Evolutionary conservation across 202 grass and related monocot genomes (phyloP).

Genomic region (Thinopyrum obtusiflorum): DNA sequence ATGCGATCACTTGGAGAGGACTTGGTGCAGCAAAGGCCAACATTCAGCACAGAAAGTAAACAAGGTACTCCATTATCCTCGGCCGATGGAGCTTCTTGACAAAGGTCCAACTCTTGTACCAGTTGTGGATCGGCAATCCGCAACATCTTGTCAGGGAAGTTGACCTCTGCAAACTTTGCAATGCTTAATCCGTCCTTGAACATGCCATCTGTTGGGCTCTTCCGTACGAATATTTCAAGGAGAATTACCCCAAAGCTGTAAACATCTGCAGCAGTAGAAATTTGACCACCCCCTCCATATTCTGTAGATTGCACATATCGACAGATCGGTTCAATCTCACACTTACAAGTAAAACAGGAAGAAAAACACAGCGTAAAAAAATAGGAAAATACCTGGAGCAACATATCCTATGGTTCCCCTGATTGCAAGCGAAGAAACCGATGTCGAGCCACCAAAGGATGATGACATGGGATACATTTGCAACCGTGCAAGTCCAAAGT

Average conservation of each 20-base stretch:
- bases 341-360: not conserved
- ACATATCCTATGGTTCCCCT: conserved; percentile 10
- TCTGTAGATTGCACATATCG: not conserved
- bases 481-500: not conserved
- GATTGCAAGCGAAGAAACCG: not conserved
- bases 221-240: not conserved
- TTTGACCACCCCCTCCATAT: not conserved
- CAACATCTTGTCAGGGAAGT: not conserved
- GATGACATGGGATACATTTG: not conserved
- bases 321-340: not conserved
- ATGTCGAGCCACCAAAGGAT: not conserved
- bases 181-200: not conserved
- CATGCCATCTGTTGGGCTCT: not conserved
- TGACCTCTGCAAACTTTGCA: not conserved
- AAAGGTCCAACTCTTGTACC: too few species aligned
- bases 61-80: not conserved
- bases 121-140: not conserved
- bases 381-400: conserved; percentile 1
- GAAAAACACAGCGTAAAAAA: not conserved
- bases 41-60: not conserved
- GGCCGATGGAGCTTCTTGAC: too few species aligned
- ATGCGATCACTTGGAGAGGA: not conserved
- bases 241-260: not conserved
- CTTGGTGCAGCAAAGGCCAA: not conserved
- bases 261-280: not conserved